Percentiles rank a stretch among this genome's conserved stretches.
phyloP scores from a whole-genome alignment of 2,329 filamentous ascomycete species.

The Leptosphaerulina australis region DNA sequence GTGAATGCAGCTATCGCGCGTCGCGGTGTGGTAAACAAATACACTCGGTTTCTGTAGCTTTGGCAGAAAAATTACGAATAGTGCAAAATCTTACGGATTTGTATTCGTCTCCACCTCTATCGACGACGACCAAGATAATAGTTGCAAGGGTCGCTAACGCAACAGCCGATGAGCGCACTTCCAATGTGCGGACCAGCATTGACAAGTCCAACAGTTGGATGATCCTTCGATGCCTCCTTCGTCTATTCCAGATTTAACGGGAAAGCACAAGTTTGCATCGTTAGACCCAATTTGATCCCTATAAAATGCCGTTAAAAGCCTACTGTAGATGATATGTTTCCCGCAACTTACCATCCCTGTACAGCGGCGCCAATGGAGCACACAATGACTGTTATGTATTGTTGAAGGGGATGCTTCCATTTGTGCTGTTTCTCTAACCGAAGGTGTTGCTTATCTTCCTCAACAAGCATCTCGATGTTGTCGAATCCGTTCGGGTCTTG shows the following conservation, averaged over 20 bases:
- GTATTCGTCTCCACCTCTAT: too few relatives aligned
- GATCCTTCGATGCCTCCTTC: conserved; percentile 23
- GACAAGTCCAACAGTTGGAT: conserved; percentile 24
- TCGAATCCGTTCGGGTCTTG: conserved; percentile 69
- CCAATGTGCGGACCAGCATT: conserved; percentile 39
- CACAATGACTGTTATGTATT: conserved; percentile 69
- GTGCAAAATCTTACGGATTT: too few relatives aligned
- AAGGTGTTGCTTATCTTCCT: conserved; percentile 66
- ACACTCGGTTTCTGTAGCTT: too few relatives aligned
- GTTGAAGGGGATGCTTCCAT: conserved; percentile 61
- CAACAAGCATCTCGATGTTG: conserved; percentile 63
- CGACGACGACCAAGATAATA: conserved; percentile 35
- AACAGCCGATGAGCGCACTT: conserved; percentile 37
- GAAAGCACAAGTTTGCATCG: conserved; percentile 64
- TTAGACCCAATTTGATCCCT: conserved; percentile 64
- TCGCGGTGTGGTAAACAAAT: too few relatives aligned
- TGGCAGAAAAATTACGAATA: too few relatives aligned
- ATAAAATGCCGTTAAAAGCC: neutral
- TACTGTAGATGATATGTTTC: too few relatives aligned
- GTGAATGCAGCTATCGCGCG: too few relatives aligned
- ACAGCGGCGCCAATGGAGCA: conserved; percentile 72
- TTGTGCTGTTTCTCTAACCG: conserved; percentile 66
- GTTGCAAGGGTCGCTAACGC: conserved; percentile 38
- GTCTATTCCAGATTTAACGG: conserved; percentile 57
- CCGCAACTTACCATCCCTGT: conserved; percentile 23